Conservation (phyloP, 805 yeast species). For the Lachancea nothofagi region DNA sequence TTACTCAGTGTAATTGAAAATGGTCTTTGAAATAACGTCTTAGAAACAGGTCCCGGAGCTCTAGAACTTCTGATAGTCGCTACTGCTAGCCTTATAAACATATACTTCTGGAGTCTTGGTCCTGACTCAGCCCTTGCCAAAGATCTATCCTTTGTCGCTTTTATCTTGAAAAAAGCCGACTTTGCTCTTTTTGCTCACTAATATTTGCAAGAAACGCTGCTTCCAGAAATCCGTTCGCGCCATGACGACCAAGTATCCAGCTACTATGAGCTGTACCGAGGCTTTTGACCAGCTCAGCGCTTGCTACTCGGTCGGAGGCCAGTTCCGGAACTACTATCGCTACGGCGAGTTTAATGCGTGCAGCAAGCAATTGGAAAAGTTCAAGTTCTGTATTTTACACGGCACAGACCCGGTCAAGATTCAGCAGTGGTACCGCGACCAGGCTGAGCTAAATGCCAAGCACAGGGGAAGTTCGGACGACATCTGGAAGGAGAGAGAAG, state of each 20-base stretch:
- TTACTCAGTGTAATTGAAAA: background rate
- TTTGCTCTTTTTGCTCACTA: no score
- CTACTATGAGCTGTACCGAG: slow-evolving; percentile 67
- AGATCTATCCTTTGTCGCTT: no score
- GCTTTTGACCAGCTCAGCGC: slow-evolving; percentile 82
- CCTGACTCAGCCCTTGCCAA: no score
- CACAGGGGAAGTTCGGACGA: slow-evolving; percentile 75
- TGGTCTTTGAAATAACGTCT: background rate
- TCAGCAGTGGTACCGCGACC: slow-evolving; percentile 64
- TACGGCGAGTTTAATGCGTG: slow-evolving; percentile 76
- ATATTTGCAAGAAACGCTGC: no score
- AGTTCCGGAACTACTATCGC: slow-evolving; percentile 74
- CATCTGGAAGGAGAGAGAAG: slow-evolving; percentile 56
- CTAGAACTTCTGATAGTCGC: background rate
- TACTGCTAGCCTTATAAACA: background rate
- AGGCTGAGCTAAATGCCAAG: slow-evolving; percentile 51
- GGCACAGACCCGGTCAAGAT: slow-evolving; percentile 51
- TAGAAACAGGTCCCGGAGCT: background rate
- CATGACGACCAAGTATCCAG: slow-evolving; percentile 28
- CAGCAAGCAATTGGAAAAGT: slow-evolving; percentile 59
- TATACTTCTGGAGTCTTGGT: no score
- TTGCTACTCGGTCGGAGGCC: slow-evolving; percentile 91
- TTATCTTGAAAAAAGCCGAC: background rate
- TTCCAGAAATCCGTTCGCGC: background rate
- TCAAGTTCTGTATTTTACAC: slow-evolving; percentile 73